Evolutionary conservation across 345 rosid species (phyloP).

Genomic region (Ceriops tagal): DNA sequence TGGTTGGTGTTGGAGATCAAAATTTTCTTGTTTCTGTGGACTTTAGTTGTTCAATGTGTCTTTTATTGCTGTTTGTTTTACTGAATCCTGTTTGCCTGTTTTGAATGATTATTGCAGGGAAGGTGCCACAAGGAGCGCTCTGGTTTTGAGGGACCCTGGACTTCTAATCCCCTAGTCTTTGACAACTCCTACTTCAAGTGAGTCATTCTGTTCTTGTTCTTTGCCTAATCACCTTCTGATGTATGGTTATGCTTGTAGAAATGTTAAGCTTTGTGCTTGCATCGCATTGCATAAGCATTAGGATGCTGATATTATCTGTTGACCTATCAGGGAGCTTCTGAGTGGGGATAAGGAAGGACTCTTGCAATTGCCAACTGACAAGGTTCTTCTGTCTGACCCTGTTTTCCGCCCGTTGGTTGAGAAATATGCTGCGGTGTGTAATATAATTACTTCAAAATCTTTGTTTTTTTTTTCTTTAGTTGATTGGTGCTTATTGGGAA

Average conservation of each 20-base stretch:
- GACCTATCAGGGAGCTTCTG: conserved; percentile 65
- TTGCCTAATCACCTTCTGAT: not conserved
- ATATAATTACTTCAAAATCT: not conserved
- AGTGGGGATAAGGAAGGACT: conserved; percentile 82
- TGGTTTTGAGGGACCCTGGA: conserved; percentile 98
- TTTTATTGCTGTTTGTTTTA: not conserved
- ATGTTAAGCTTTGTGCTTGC: not conserved
- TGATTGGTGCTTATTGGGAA: not conserved
- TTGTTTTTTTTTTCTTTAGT: not conserved
- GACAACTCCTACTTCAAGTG: conserved; percentile 93
- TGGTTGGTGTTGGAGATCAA: conserved; percentile 45
- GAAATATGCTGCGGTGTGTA: conserved; percentile 74
- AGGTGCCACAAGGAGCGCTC: conserved; percentile 95
- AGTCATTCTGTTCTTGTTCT: conserved; percentile 1
- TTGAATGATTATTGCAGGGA: conserved; percentile 45
- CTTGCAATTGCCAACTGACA: conserved; percentile 72
- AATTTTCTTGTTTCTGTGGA: not conserved
- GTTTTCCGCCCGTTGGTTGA: conserved; percentile 83
- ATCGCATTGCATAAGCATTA: not conserved
- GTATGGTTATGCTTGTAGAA: not conserved
- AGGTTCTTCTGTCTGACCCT: conserved; percentile 79
- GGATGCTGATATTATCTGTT: not conserved
- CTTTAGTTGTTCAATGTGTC: not conserved
- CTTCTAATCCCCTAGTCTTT: conserved; percentile 75
- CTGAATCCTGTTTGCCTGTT: not conserved